These are phyloP conservation scores for Aspergillus biplanus DNA, from an alignment of 495 filamentous ascomycete species.

Conservation along the genomic window DNA sequence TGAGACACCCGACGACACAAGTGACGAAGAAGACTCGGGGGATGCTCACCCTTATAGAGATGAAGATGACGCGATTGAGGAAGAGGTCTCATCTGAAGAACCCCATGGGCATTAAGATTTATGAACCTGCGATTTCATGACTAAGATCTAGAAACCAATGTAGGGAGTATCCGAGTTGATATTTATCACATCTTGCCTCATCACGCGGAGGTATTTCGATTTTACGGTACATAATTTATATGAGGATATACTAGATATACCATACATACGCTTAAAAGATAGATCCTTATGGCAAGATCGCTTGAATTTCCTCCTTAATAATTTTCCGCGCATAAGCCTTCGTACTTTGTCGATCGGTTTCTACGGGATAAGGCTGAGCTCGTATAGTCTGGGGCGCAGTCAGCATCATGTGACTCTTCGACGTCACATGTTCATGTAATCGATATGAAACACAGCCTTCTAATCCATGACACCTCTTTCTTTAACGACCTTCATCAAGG, in stretches of 20 bases:
- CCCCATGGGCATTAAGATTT: background rate
- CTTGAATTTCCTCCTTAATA: background rate
- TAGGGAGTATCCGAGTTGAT: too few relatives aligned
- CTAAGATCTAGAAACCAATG: too few relatives aligned
- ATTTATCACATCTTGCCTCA: too few relatives aligned
- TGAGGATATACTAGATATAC: slow-evolving; percentile 2
- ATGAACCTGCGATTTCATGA: background rate
- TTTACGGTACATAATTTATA: slow-evolving; percentile 16
- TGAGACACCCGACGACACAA: slow-evolving; percentile 34
- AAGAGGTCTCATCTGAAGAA: slow-evolving; percentile 23
- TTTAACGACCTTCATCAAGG: background rate
- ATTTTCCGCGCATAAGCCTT: too few relatives aligned
- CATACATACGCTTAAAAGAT: slow-evolving; percentile 13
- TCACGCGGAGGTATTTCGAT: background rate
- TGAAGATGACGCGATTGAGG: slow-evolving; percentile 21
- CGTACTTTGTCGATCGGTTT: too few relatives aligned
- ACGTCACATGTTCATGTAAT: slow-evolving; percentile 14
- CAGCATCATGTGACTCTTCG: slow-evolving; percentile 25
- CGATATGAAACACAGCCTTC: background rate
- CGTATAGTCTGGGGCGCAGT: slow-evolving; percentile 5
- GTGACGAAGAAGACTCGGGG: slow-evolving; percentile 40
- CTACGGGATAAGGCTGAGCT: background rate
- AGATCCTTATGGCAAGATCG: background rate
- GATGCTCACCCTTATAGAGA: slow-evolving; percentile 22
- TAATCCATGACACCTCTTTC: background rate